A percentile compares a stretch with the other conserved stretches of the same genome.
Evolutionary conservation across 352 stramenopile species (phyloP).

Genomic region (Phytophthora agathidicida): DNA sequence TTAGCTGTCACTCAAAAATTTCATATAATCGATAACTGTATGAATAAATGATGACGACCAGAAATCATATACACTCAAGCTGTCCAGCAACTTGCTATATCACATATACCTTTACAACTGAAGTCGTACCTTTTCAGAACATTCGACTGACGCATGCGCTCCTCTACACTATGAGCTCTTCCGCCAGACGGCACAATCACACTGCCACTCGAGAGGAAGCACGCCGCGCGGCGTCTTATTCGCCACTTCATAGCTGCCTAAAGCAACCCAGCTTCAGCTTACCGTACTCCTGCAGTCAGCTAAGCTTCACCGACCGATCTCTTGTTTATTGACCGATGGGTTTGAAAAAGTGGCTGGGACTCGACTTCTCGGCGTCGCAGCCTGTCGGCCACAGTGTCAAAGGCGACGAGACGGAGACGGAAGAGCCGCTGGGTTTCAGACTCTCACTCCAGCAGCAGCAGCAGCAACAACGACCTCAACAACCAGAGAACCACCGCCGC

Average conservation of each 20-base stretch:
- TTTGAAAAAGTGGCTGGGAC: conserved; percentile 66
- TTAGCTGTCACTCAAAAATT: too few species aligned
- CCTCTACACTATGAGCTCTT: conserved; percentile 11
- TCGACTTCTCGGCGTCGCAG: conserved; percentile 52
- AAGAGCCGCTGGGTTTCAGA: conserved; percentile 16
- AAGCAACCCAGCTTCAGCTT: not conserved
- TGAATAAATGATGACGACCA: too few species aligned
- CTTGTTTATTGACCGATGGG: conserved; percentile 42
- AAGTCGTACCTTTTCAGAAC: conserved; percentile 11
- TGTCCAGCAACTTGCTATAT: not conserved
- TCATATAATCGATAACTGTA: too few species aligned
- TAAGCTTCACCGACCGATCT: not conserved
- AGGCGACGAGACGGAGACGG: conserved; percentile 17
- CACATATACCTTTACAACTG: not conserved
- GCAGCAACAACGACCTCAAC: conserved; percentile 2
- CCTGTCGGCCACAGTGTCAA: conserved; percentile 20
- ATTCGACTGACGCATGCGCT: conserved; percentile 23
- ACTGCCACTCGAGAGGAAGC: not conserved
- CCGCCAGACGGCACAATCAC: conserved; percentile 8
- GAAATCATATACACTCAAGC: too few species aligned
- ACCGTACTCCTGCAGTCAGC: not conserved
- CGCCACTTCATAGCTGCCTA: too few species aligned
- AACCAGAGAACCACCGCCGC: conserved; percentile 27
- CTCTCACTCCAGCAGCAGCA: conserved; percentile 3
- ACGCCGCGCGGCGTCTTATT: not conserved